A percentile compares a stretch with the other conserved stretches of the same genome.
phyloP scores from a whole-genome alignment of 2,329 filamentous ascomycete genomes.

The Hypoxylon sp. region DNA sequence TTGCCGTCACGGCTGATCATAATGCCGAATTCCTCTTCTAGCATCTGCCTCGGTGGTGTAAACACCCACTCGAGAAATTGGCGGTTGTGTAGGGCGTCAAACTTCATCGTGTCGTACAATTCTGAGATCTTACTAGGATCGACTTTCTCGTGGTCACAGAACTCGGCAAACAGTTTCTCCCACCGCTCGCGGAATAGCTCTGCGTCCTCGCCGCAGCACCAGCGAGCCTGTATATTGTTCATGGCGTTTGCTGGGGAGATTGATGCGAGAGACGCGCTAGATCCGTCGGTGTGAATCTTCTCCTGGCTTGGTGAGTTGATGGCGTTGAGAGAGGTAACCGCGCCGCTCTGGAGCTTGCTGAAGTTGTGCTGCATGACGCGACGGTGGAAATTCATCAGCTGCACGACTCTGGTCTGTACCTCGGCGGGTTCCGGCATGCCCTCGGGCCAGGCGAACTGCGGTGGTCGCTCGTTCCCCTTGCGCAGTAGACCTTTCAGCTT shows the following conservation, averaged over 20 bases:
- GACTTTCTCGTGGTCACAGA: conserved; percentile 95
- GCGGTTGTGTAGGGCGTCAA: conserved; percentile 95
- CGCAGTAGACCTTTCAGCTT: conserved; percentile 93
- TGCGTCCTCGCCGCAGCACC: conserved; percentile 96
- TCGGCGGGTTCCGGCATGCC: conserved; percentile 94
- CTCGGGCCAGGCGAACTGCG: conserved; percentile 97
- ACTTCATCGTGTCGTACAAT: conserved; percentile 99
- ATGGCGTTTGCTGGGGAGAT: conserved; percentile 69
- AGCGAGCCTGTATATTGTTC: conserved; percentile 81
- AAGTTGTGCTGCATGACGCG: conserved; percentile 96
- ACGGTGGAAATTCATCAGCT: conserved; percentile 97
- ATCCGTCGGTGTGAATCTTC: conserved; percentile 53
- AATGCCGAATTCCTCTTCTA: conserved; percentile 72
- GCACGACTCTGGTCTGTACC: conserved; percentile 89
- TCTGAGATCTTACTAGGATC: conserved; percentile 99
- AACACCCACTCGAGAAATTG: conserved; percentile 98
- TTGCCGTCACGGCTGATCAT: conserved; percentile 53
- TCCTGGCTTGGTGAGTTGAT: conserved; percentile 61
- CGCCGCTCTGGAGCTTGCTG: conserved; percentile 74
- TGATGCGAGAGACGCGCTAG: conserved; percentile 54
- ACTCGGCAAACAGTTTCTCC: conserved; percentile 98
- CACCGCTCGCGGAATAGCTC: conserved; percentile 95
- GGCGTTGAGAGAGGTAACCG: conserved; percentile 68
- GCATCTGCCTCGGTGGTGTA: conserved; percentile 80
- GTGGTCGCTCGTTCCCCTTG: conserved; percentile 90